Percentiles rank a stretch among this genome's conserved stretches.
These are phyloP conservation scores for Aureobasidium sp. DNA, from an alignment of 2,329 filamentous ascomycete species.

Conservation along the genomic window DNA sequence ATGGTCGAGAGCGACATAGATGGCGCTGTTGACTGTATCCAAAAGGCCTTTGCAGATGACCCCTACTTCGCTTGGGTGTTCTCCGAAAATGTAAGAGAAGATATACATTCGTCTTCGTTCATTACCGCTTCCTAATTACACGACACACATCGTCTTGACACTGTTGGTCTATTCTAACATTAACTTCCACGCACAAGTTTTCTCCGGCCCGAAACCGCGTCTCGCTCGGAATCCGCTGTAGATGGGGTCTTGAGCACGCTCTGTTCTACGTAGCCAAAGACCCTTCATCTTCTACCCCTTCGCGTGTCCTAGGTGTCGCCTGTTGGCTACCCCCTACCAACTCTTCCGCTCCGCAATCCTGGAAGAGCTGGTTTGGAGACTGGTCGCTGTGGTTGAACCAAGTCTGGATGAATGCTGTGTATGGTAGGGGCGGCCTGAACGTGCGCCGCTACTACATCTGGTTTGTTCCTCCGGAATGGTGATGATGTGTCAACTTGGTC, in stretches of 20 bases:
- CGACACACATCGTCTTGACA: not conserved
- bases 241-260: constrained; percentile 63
- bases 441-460: constrained; percentile 65
- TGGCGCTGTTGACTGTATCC: constrained; percentile 57
- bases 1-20: constrained; percentile 56
- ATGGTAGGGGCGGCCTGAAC: constrained; percentile 62
- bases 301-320: constrained; percentile 59
- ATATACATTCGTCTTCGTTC: constrained; percentile 25
- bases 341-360: constrained; percentile 44
- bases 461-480: constrained; percentile 24
- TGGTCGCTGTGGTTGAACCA: constrained; percentile 64
- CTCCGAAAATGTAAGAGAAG: constrained; percentile 47
- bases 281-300: constrained; percentile 32
- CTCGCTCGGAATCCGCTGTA: constrained; percentile 58
- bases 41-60: constrained; percentile 59
- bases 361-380: constrained; percentile 50
- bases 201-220: constrained; percentile 53
- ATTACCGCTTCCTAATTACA: constrained; percentile 29
- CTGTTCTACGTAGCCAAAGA: constrained; percentile 66
- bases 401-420: constrained; percentile 59
- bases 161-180: constrained; percentile 15
- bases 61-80: constrained; percentile 63
- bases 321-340: constrained; percentile 61
- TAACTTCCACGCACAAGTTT: constrained; percentile 36
- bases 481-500: not conserved